Base-by-base conservation (phyloP, 2,329 filamentous ascomycete genomes). In the Ustulina deusta region DNA sequence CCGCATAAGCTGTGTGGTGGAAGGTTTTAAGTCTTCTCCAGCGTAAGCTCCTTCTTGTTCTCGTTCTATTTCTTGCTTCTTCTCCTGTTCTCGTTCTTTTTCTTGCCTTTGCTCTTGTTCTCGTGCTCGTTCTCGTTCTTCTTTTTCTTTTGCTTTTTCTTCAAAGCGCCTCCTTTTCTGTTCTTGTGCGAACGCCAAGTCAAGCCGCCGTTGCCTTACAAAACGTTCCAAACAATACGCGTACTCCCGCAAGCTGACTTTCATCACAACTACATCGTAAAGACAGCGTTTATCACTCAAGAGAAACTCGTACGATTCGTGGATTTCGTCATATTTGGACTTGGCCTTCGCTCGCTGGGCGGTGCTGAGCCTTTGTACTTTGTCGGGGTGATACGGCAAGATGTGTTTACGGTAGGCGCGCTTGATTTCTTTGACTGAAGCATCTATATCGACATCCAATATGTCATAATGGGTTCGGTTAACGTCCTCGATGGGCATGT, bases 371-470 rank as follows among this genome's bases (percentile, higher is more conserved):
- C 27, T 29, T 11, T 27, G 27, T 2, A n/a, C 4, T 17, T 69
- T 69, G 27, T 67, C 67, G 0, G 56, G 49, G 22, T 66, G 67
- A 25, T 40, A 57, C 3, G 1, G 6, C 0, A 9, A 13, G 1
- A 34, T 40, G 9, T 52, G 20, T 0, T 6, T 32, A 13, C 42
- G 64, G 27, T 67, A 67, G 0, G 55, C 67, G 6, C 32, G 55
- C 44, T 9, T 63, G 22, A 69, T 38, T 2, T 63, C 56, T 0
- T 38, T 6, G 9, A 58, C 38, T 0, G 63, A 36, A 0, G 64
- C 63, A 22, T 51, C 2, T 0, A 42, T 27, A 5, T 25, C 17
- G 4, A 54, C 10, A 10, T 61, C 20, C 6, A 69, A 10, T 17
- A 49, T 11, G 0, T 29, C 44, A n/a, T 69, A 69, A 29, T 48